Evolutionary conservation across 2,329 filamentous ascomycete species (phyloP).

Genomic region (Emydomyces testavorans): DNA sequence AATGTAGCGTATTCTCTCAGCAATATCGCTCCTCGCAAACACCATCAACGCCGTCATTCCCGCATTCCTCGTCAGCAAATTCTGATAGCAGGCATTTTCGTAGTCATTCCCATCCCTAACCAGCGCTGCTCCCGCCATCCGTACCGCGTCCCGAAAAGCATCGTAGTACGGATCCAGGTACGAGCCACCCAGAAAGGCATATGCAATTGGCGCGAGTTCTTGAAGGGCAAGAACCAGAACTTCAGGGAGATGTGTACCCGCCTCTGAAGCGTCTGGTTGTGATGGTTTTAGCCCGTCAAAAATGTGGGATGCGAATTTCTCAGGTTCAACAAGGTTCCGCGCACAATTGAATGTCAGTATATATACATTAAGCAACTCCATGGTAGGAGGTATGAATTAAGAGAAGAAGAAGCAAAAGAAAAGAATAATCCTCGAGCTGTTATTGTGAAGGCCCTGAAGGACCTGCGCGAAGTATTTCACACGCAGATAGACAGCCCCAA

Average conservation of each 20-base stretch:
- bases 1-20: conserved; percentile 50
- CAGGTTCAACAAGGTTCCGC: conserved; percentile 55
- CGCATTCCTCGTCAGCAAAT: conserved; percentile 60
- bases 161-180: conserved; percentile 66
- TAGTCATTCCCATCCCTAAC: neutral
- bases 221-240: conserved; percentile 62
- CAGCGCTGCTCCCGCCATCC: conserved; percentile 43
- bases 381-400: neutral
- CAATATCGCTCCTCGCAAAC: conserved; percentile 55
- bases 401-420: no score
- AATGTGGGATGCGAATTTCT: conserved; percentile 60
- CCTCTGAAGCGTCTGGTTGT: conserved; percentile 31
- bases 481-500: no score
- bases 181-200: conserved; percentile 74
- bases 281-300: conserved; percentile 43
- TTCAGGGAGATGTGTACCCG: conserved; percentile 49
- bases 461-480: no score
- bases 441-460: neutral
- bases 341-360: conserved; percentile 86
- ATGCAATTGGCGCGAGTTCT: conserved; percentile 74
- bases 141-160: conserved; percentile 58
- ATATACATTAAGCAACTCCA: conserved; percentile 34
- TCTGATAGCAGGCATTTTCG: conserved; percentile 49
- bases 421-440: no score
- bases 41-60: conserved; percentile 87